These are phyloP conservation scores for Phytophthora capsici DNA, from an alignment of 352 stramenopile species.

Conservation along the genomic window DNA sequence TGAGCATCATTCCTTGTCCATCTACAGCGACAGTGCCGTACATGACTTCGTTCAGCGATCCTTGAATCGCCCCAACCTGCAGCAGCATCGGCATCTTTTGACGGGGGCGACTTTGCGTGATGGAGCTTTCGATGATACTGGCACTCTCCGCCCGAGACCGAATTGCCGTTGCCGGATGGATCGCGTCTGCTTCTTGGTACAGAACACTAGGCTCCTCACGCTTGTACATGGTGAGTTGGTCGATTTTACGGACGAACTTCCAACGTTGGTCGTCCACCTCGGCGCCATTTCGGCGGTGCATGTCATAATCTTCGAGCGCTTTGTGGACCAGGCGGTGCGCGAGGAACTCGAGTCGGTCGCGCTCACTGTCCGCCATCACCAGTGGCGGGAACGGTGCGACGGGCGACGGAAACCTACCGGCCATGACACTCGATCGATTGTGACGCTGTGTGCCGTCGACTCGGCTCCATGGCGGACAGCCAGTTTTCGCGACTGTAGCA, in stretches of 20 bases:
- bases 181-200: slow-evolving; percentile 9
- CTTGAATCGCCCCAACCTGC: slow-evolving; percentile 44
- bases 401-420: slow-evolving; percentile 32
- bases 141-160: slow-evolving; percentile 14
- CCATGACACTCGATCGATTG: slow-evolving; percentile 25
- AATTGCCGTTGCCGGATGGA: slow-evolving; percentile 25
- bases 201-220: slow-evolving; percentile 13
- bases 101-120: slow-evolving; percentile 25
- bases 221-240: slow-evolving; percentile 45
- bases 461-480: slow-evolving; percentile 13
- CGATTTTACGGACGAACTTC: slow-evolving; percentile 35
- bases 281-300: slow-evolving; percentile 16
- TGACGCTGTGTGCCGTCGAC: slow-evolving; percentile 5
- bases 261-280: slow-evolving; percentile 36
- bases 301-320: slow-evolving; percentile 41
- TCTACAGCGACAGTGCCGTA: slow-evolving; percentile 59
- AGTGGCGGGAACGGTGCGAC: slow-evolving; percentile 34
- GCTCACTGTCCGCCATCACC: slow-evolving; percentile 36
- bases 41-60: slow-evolving; percentile 66
- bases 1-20: slow-evolving; percentile 52
- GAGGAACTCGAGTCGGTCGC: slow-evolving; percentile 39
- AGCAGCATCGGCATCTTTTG: slow-evolving; percentile 44
- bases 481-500: slow-evolving; percentile 30
- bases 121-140: slow-evolving; percentile 16
- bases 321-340: slow-evolving; percentile 36